These are phyloP conservation scores for Anacardium occidentale DNA, from an alignment of 345 rosid species.

Conservation along the genomic window DNA sequence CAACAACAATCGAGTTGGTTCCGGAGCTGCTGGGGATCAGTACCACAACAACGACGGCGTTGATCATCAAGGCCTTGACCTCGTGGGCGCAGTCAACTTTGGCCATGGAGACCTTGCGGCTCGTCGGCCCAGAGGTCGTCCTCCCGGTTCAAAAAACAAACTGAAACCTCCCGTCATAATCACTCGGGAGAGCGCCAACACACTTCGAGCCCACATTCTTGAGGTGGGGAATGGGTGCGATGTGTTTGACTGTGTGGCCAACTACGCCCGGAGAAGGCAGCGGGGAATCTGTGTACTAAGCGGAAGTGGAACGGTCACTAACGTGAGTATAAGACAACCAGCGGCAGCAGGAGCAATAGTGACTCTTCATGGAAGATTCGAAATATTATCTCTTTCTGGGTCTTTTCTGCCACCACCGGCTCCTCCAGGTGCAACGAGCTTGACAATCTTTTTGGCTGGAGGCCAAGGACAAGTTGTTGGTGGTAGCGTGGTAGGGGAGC, in stretches of 20 bases:
- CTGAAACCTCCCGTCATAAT: constrained; percentile 87
- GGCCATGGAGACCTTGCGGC: constrained; percentile 39
- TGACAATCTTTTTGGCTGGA: constrained; percentile 80
- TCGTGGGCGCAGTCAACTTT: constrained; percentile 34
- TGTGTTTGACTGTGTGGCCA: constrained; percentile 81
- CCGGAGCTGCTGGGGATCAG: constrained; percentile 29
- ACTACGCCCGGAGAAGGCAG: constrained; percentile 85
- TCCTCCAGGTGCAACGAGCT: constrained; percentile 91
- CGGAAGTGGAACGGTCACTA: constrained; percentile 87
- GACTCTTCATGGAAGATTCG: constrained; percentile 85
- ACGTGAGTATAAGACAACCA: constrained; percentile 87
- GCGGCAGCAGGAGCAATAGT: constrained; percentile 77
- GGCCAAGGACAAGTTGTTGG: constrained; percentile 98
- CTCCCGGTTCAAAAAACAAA: constrained; percentile 92
- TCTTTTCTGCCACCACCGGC: constrained; percentile 96
- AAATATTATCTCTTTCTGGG: constrained; percentile 85
- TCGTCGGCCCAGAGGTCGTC: constrained; percentile 87
- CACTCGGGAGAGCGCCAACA: constrained; percentile 95
- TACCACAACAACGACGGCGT: constrained; percentile 28
- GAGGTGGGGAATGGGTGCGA: constrained; percentile 93
- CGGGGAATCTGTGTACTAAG: constrained; percentile 86
- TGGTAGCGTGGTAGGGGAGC: constrained; percentile 90
- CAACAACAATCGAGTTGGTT: constrained; percentile 29
- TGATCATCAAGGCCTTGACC: constrained; percentile 52
- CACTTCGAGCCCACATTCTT: constrained; percentile 93